Percentiles rank a stretch among this genome's conserved stretches.
These are phyloP conservation scores for Podospora pseudocomata DNA, from an alignment of 495 filamentous ascomycete genomes.

Conservation along the genomic window DNA sequence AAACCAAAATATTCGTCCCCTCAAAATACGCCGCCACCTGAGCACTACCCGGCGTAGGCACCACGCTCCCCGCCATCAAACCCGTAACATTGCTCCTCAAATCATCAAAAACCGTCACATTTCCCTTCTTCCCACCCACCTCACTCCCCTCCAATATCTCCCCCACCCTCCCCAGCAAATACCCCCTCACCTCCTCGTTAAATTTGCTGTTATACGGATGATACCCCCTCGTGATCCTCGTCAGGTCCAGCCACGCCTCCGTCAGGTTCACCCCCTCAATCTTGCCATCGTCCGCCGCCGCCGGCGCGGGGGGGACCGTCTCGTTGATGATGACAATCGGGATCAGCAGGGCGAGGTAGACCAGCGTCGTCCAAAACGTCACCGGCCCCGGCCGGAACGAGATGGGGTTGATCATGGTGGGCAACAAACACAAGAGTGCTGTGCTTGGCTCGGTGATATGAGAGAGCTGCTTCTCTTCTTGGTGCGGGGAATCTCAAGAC, in stretches of 20 bases:
- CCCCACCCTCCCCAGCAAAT: conserved; percentile 68
- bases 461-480: background rate
- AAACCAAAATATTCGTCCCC: conserved; percentile 88
- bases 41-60: conserved; percentile 18
- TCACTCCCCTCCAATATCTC: conserved; percentile 61
- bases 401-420: conserved; percentile 43
- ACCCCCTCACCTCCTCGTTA: conserved; percentile 77
- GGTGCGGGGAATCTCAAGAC: background rate
- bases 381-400: conserved; percentile 61
- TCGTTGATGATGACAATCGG: conserved; percentile 71
- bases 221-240: conserved; percentile 66
- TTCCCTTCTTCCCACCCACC: conserved; percentile 30
- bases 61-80: conserved; percentile 22
- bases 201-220: conserved; percentile 83
- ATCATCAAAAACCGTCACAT: conserved; percentile 73
- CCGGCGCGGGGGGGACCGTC: conserved; percentile 66
- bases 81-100: conserved; percentile 71
- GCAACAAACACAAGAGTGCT: background rate
- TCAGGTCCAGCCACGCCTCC: conserved; percentile 83
- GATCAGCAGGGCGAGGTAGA: conserved; percentile 67
- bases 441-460: background rate
- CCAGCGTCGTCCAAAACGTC: conserved; percentile 63
- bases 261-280: conserved; percentile 60
- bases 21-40: conserved; percentile 71
- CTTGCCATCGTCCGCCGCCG: conserved; percentile 25